Evolutionary conservation across 2,329 filamentous ascomycete species (phyloP).

Genomic region (Diaporthe sp.): DNA sequence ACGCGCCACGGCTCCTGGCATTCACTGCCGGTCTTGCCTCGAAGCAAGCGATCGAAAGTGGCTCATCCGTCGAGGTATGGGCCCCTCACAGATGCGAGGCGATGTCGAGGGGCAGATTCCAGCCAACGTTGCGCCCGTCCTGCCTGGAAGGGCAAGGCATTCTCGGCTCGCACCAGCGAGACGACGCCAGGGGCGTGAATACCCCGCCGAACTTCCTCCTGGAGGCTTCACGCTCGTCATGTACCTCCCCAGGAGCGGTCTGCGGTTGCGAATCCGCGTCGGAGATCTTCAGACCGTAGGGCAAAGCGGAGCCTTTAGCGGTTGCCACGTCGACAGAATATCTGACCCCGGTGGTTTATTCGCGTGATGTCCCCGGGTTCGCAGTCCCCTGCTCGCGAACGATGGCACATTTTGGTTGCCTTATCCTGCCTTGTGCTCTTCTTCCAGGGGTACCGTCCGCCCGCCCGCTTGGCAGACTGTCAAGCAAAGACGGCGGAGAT

Average conservation of each 20-base stretch:
- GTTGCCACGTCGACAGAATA: background rate
- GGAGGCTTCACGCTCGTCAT: background rate
- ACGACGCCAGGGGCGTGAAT: background rate
- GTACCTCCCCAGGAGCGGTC: background rate
- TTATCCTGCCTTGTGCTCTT: conserved; percentile 8
- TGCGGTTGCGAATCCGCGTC: background rate
- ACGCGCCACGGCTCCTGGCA: background rate
- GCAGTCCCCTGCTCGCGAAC: background rate
- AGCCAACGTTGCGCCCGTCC: background rate
- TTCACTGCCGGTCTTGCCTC: background rate
- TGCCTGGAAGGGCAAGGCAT: background rate
- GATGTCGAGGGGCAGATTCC: background rate
- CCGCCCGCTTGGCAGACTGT: background rate
- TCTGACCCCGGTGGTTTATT: background rate
- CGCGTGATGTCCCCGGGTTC: background rate
- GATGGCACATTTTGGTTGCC: background rate
- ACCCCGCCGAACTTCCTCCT: no score
- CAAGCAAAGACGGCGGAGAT: background rate
- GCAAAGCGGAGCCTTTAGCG: background rate
- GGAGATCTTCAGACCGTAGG: background rate
- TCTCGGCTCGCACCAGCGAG: background rate
- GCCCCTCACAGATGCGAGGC: background rate
- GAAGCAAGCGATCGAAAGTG: background rate
- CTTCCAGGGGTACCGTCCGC: background rate
- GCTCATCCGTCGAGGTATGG: no score